Base-by-base conservation (phyloP, 768 basidiomycete species). In the Pisolithus marmoratus region DNA sequence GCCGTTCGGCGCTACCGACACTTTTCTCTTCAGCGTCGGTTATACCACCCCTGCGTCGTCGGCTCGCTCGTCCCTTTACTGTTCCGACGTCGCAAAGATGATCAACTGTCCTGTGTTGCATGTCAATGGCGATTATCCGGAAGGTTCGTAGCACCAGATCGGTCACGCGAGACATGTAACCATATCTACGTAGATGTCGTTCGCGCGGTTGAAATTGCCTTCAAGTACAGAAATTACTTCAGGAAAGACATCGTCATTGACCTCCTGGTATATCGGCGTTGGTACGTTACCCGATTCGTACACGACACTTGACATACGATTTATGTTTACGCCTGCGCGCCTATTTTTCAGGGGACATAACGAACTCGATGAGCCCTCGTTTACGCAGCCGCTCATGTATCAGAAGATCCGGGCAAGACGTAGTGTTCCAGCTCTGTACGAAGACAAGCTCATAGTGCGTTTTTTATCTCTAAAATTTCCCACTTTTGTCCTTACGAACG, bases 371-470 rank as follows among this genome's bases (percentile, higher is more conserved):
- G 79, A 93, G 48, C 90, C 90, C 0, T 81, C 82, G 15, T 88
- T 92, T 64, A 95, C 94, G 0, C 87, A 86, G 53, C 93, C 94
- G 0, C 70, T 85, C 9, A 96, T 95, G 93, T 96, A 96, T 68
- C 78, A 89, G 66, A 82, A 87, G 70, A 94, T 95, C 60, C 78
- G 83, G 6, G 77, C 83, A 0, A 75, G 92, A 45, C 79, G 75
- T 43, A 87, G 86, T 12, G 90, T 93, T 5, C 90, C 91, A 5
- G 74, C 83, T 48, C 71, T 91, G 12, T 95, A 94, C 63, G 90
- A 94, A 61, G 79, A 86, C 41, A 84, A 83, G 41, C 75, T 94
- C 6, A 74, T 84, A 47, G 91, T 91, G 51, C 44, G 82, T 72
- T 17, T 48, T 26, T 9, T 42, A 1, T 42, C 3, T 43, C 1